These are phyloP conservation scores for Neurospora tetrasperma DNA, from an alignment of 495 filamentous ascomycete genomes.

Conservation along the genomic window DNA sequence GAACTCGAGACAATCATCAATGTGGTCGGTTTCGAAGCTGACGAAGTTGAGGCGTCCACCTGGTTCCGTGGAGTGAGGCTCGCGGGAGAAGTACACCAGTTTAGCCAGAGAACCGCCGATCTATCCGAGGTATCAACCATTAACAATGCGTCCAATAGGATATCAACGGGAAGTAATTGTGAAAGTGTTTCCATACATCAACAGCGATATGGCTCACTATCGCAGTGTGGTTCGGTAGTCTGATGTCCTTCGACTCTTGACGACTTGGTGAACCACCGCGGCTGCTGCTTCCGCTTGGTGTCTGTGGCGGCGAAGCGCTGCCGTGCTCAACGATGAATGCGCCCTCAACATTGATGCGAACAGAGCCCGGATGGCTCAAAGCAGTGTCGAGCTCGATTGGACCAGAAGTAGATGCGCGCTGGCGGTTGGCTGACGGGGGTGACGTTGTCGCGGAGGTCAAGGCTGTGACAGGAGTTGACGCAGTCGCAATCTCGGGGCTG, in stretches of 20 bases:
- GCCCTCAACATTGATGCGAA: slow-evolving; percentile 89
- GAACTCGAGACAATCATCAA: slow-evolving; percentile 83
- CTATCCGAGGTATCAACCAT: slow-evolving; percentile 31
- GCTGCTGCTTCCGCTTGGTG: slow-evolving; percentile 46
- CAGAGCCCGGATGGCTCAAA: slow-evolving; percentile 72
- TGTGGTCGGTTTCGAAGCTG: slow-evolving; percentile 88
- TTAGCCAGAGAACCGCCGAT: slow-evolving; percentile 94
- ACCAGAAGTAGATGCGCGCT: neutral
- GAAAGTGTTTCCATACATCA: slow-evolving; percentile 54
- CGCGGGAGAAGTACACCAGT: slow-evolving; percentile 91
- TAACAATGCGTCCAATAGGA: slow-evolving; percentile 1
- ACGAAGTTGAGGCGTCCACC: slow-evolving; percentile 90
- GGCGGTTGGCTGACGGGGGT: slow-evolving; percentile 7
- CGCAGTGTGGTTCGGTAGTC: slow-evolving; percentile 87
- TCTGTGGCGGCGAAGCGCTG: slow-evolving; percentile 10
- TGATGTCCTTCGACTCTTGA: slow-evolving; percentile 81
- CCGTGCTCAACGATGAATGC: slow-evolving; percentile 92
- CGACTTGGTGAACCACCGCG: slow-evolving; percentile 38
- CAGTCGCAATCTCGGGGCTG: neutral
- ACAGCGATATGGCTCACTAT: slow-evolving; percentile 93
- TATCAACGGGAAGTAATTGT: slow-evolving; percentile 4
- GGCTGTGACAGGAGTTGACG: neutral
- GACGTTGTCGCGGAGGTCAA: neutral
- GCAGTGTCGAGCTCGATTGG: slow-evolving; percentile 56
- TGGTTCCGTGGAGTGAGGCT: slow-evolving; percentile 63